Percentiles rank a stretch among this genome's conserved stretches.
phyloP scores from a whole-genome alignment of 495 filamentous ascomycete genomes.

The Clavariopsis aquatica region DNA sequence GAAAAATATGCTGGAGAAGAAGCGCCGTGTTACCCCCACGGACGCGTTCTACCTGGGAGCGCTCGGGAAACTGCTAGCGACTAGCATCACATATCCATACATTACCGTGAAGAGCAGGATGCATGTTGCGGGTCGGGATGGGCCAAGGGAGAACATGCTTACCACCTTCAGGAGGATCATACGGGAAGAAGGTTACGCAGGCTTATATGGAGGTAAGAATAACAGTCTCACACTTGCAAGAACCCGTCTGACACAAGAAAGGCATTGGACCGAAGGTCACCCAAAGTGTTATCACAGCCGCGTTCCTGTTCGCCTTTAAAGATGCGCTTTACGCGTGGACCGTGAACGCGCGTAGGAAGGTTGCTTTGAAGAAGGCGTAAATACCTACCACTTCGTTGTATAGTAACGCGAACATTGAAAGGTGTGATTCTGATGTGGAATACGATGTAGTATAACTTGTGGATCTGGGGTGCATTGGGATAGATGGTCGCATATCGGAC shows the following conservation, averaged over 20 bases:
- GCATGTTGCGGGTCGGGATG: conserved; percentile 79
- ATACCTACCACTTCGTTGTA: neutral
- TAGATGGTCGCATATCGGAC: conserved; percentile 21
- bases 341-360: conserved; percentile 55
- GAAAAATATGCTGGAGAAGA: conserved; percentile 72
- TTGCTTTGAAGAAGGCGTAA: conserved; percentile 41
- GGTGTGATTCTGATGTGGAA: conserved; percentile 3
- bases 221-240: neutral
- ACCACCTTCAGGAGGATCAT: conserved; percentile 75
- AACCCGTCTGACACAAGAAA: conserved; percentile 41
- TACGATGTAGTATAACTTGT: conserved; percentile 20
- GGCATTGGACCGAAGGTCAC: conserved; percentile 94
- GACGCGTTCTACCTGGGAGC: conserved; percentile 91
- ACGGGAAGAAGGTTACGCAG: conserved; percentile 81
- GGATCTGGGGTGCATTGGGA: conserved; percentile 12
- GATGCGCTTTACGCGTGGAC: conserved; percentile 74
- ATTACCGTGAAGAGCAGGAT: conserved; percentile 96
- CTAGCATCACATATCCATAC: conserved; percentile 93
- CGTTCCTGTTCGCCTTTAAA: conserved; percentile 97
- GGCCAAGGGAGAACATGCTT: conserved; percentile 65
- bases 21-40: conserved; percentile 71
- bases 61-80: conserved; percentile 90
- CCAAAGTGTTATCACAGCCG: conserved; percentile 94
- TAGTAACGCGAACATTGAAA: neutral
- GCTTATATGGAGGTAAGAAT: conserved; percentile 82